Evolutionary conservation across 2,329 filamentous ascomycete species (phyloP).

Genomic region (Sarocladiaceae sp.): DNA sequence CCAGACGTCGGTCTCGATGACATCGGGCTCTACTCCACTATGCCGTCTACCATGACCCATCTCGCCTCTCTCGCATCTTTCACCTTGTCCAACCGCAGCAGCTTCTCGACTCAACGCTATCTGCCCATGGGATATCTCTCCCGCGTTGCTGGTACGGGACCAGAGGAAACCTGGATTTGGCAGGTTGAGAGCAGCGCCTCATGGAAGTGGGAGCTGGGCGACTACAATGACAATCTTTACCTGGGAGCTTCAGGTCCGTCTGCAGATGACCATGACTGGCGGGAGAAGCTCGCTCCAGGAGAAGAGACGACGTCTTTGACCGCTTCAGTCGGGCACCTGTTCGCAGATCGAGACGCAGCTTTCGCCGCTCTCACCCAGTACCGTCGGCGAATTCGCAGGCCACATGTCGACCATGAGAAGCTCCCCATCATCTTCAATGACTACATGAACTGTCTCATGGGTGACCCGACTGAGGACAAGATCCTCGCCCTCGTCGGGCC

Average conservation of each 20-base stretch:
- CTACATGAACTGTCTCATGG: slow-evolving; percentile 36
- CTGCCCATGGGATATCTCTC: slow-evolving; percentile 26
- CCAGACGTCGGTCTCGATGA: slow-evolving; percentile 24
- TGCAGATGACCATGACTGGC: slow-evolving; percentile 23
- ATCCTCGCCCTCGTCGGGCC: slow-evolving; percentile 25
- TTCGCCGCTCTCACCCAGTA: slow-evolving; percentile 25
- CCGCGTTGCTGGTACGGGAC: slow-evolving; percentile 12
- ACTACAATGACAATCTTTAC: slow-evolving; percentile 28
- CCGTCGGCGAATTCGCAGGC: slow-evolving; percentile 23
- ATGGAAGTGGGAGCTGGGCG: slow-evolving; percentile 31
- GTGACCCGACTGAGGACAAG: slow-evolving; percentile 27
- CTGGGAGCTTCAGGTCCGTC: slow-evolving; percentile 23
- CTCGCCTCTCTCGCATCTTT: slow-evolving; percentile 17
- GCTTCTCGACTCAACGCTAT: slow-evolving; percentile 24
- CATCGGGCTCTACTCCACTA: slow-evolving; percentile 16
- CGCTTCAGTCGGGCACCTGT: slow-evolving; percentile 19
- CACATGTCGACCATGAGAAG: slow-evolving; percentile 22
- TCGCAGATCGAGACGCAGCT: slow-evolving; percentile 18
- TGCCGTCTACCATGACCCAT: slow-evolving; percentile 15
- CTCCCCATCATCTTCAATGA: slow-evolving; percentile 32
- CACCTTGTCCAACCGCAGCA: slow-evolving; percentile 21
- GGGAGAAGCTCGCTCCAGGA: slow-evolving; percentile 18
- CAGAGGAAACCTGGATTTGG: slow-evolving; percentile 27
- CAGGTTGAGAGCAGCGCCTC: slow-evolving; percentile 31
- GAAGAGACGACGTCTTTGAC: slow-evolving; percentile 20